A percentile compares a stretch with the other conserved stretches of the same genome.
These are phyloP conservation scores for Coemansia sp. DNA, from an alignment of 192 early-diverging fungal genomes.

Conservation along the genomic window DNA sequence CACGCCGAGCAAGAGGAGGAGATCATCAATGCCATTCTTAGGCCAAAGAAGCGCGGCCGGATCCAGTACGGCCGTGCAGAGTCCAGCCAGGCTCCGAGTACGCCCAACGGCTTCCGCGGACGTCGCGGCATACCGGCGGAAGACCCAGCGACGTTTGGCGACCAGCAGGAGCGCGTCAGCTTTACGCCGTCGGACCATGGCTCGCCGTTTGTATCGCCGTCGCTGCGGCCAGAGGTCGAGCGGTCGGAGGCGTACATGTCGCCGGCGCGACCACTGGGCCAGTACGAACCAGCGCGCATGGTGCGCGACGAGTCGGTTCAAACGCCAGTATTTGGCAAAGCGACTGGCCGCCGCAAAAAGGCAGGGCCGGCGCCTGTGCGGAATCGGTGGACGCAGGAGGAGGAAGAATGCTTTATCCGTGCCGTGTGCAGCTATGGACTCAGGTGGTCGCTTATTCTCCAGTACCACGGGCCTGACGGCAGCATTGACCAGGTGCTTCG, in stretches of 20 bases:
- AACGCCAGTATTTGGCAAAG: background rate
- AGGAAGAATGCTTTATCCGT: slow-evolving; percentile 41
- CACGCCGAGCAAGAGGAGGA: background rate
- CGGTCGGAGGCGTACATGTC: background rate
- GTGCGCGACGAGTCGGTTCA: slow-evolving; percentile 5
- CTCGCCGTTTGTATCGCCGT: slow-evolving; percentile 7
- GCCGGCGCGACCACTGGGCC: slow-evolving; percentile 20
- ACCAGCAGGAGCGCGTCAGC: slow-evolving; percentile 4
- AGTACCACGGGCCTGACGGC: slow-evolving; percentile 33
- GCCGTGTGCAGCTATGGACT: slow-evolving; percentile 32
- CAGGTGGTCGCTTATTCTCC: slow-evolving; percentile 31
- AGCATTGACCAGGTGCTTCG: slow-evolving; percentile 22
- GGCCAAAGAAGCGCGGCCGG: slow-evolving; percentile 4
- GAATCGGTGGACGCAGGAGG: slow-evolving; percentile 29
- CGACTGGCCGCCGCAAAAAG: background rate
- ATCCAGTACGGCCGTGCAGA: background rate
- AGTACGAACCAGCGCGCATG: slow-evolving; percentile 32
- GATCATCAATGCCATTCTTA: background rate
- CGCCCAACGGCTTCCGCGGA: slow-evolving; percentile 24
- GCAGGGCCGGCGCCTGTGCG: slow-evolving; percentile 2
- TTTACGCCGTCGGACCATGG: slow-evolving; percentile 35
- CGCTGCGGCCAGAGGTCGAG: background rate
- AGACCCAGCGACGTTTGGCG: slow-evolving; percentile 9
- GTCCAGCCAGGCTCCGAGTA: background rate
- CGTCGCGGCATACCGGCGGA: slow-evolving; percentile 48